Evolutionary conservation across 495 filamentous ascomycete species (phyloP), one percentile per base, ranked within the genome.

Genomic region (Penicillium angulare): DNA sequence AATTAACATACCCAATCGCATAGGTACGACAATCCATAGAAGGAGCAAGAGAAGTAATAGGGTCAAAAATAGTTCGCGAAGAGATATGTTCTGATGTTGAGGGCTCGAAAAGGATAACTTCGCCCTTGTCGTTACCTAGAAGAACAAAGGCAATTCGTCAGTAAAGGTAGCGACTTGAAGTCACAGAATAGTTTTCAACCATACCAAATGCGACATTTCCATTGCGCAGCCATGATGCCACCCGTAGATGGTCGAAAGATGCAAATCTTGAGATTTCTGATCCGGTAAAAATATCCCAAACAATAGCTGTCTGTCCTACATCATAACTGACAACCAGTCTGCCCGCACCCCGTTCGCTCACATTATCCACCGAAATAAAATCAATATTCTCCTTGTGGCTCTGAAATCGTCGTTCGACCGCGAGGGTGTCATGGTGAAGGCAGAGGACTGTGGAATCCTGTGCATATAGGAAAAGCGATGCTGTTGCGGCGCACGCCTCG

Each of bases 171-270:
- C n/a, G n/a, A n/a, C n/a, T n/a, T n/a, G n/a, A n/a, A n/a, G n/a
- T n/a, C n/a, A n/a, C n/a, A n/a, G n/a, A n/a, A n/a, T n/a, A n/a
- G n/a, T n/a, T n/a, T n/a, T n/a, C n/a, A n/a, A n/a, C 9, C 79
- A 65, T 76, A 96, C 92, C 93, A 75, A 97, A 97, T 43, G 89
- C 92, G 49, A 98, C 84, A 78, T 97, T 95, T 32, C 95, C 93
- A 74, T 97, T 96, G 40, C 86, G 82, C 93, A 98, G 96, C 91
- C 92, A 98, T 15, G 88, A 78, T 39, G 93, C 93, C 40, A 88
- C 85, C 32, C 80, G 82, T 47, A 98, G 79, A 52, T 86, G 79
- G 63, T 96, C 91, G 61, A 95, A 97, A 0, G 90, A 90, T 44
- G 85, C 85, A 68, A 97, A 97, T 40, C 92, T 79, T 15, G 93